These are phyloP conservation scores for Claviceps sp. DNA, from an alignment of 2,329 filamentous ascomycete genomes.

Conservation along the genomic window DNA sequence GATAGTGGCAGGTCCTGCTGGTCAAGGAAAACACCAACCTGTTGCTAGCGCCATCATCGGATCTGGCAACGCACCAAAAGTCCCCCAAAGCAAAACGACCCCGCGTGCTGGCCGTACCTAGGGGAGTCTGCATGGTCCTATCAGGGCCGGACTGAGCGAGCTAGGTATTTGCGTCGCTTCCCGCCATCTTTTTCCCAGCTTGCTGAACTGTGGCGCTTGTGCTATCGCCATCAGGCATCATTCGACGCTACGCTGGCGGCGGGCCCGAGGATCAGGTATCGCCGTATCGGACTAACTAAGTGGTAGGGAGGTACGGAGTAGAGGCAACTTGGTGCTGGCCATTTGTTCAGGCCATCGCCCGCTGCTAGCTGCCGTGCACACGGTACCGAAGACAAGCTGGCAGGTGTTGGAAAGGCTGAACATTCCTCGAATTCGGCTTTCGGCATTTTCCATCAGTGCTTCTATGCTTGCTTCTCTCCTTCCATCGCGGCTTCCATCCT, in stretches of 20 bases:
- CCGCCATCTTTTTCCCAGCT: too few relatives aligned
- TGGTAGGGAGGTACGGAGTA: not conserved
- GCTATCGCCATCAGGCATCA: not conserved
- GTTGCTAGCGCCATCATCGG: not conserved
- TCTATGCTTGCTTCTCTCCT: slow-evolving; percentile 1
- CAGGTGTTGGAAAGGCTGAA: not conserved
- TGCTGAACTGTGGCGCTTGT: not conserved
- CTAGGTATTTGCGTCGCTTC: too few relatives aligned
- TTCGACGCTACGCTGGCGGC: not conserved
- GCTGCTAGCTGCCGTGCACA: not conserved
- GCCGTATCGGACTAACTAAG: not conserved
- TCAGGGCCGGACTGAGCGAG: not conserved
- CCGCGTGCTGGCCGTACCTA: slow-evolving; percentile 1
- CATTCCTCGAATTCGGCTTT: not conserved
- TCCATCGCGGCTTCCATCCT: slow-evolving; percentile 2
- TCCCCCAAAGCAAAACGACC: slow-evolving; percentile 2
- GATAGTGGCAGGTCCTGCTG: not conserved
- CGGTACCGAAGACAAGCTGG: not conserved
- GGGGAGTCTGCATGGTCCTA: not conserved
- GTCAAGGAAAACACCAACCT: not conserved
- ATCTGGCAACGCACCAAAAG: not conserved
- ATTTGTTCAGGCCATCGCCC: not conserved
- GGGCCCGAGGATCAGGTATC: not conserved
- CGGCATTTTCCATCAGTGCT: not conserved
- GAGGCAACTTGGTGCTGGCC: not conserved